Evolutionary conservation across 169 alveolate species (phyloP).

Genomic region (Plasmodium chabaudi): DNA sequence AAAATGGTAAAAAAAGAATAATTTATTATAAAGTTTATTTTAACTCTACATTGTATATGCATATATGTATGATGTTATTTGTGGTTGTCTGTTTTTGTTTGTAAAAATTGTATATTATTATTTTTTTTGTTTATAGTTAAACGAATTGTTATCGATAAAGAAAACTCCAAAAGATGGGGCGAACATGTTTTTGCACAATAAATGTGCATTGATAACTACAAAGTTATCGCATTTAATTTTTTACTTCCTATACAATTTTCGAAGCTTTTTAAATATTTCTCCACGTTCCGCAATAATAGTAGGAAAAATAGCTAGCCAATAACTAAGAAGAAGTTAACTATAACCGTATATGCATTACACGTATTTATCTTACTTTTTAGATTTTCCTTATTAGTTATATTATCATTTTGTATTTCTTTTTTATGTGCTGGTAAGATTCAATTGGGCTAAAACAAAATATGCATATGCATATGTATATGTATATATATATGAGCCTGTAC

Average conservation of each 20-base stretch:
- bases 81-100: not conserved
- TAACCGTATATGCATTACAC: not conserved
- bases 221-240: conserved; percentile 32
- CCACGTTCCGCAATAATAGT: conserved; percentile 4
- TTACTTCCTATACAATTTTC: conserved; percentile 12
- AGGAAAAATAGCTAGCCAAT: not conserved
- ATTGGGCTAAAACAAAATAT: not conserved
- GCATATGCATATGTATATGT: not conserved
- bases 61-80: not conserved
- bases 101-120: not conserved
- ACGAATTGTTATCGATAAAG: conserved; percentile 15
- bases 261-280: conserved; percentile 8
- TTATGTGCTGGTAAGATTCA: conserved; percentile 38
- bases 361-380: not conserved
- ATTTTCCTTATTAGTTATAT: conserved; percentile 19
- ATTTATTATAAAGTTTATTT: too few species aligned
- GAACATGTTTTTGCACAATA: conserved; percentile 40
- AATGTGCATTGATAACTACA: conserved; percentile 25
- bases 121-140: conserved; percentile 3
- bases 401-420: conserved; percentile 30
- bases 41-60: not conserved
- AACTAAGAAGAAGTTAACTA: not conserved
- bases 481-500: not conserved
- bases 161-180: conserved; percentile 30
- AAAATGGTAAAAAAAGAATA: too few species aligned